Conservation (phyloP, 2,329 filamentous ascomycete genomes). For the Acephala macrosclerotiorum region DNA sequence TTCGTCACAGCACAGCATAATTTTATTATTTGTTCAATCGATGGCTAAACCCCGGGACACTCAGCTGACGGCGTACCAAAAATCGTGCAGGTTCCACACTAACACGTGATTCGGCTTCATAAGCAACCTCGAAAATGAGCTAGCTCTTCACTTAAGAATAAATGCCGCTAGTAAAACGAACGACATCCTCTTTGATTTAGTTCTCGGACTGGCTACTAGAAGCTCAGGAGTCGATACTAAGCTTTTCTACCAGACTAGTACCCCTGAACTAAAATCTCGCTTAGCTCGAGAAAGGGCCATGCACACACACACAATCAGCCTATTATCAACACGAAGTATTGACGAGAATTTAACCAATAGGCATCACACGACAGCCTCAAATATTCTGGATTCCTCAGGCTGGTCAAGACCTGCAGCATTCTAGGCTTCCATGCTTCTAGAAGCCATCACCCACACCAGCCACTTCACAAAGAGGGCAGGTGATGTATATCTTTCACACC, state of each 20-base stretch:
- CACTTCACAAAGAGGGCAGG: not conserved
- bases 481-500: not conserved
- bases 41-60: too few relatives aligned
- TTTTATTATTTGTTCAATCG: too few relatives aligned
- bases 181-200: too few relatives aligned
- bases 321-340: not conserved
- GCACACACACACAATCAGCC: not conserved
- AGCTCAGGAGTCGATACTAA: not conserved
- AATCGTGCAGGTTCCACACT: too few relatives aligned
- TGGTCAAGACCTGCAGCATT: not conserved
- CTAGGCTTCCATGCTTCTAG: not conserved
- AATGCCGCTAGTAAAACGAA: too few relatives aligned
- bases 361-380: not conserved
- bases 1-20: too few relatives aligned
- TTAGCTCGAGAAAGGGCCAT: not conserved
- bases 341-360: not conserved
- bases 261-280: not conserved
- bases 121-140: too few relatives aligned
- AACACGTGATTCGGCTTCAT: too few relatives aligned
- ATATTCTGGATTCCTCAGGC: not conserved
- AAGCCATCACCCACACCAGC: not conserved
- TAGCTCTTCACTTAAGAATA: too few relatives aligned
- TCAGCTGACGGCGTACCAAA: too few relatives aligned
- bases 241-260: not conserved
- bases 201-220: too few relatives aligned